Base-by-base conservation (phyloP, 164 flowering plant genomes). In the Nymphaea thermarum region DNA sequence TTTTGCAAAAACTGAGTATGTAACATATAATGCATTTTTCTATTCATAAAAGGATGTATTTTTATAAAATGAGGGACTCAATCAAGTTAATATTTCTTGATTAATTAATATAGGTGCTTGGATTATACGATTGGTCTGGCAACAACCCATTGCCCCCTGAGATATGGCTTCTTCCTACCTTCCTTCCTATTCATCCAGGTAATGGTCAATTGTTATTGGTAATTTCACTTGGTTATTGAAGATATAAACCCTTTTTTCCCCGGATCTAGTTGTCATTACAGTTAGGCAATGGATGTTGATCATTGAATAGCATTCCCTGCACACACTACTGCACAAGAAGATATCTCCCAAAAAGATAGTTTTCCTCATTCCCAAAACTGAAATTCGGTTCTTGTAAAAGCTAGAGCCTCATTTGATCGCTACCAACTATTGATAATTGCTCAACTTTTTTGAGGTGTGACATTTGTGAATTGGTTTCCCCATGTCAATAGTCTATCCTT, bases 141-240 rank as follows among this genome's bases (percentile, higher is more conserved):
- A 73, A 78, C 82, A 87, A 87, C 62, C 92, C 92, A 3, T 16
- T 84, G 74, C 92, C 86, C 65, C 93, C 90, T 5, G 89, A 86
- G 67, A 71, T 85, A 51, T 86, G 85, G 88, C 72, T 85, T 18
- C 84, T 84, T 10, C 87, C 86, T 7, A 55, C 74, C 25, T 5
- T 70, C 11, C 68, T 75, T 15, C 87, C 87, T 14, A 16, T 87
- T 17, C 87, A 85, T 75, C 89, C 89, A 75, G 87, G 88, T 86
- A 43, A 59, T 8, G 10, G 10, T 55, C 60, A 8, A 55, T 16
- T 55, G 10, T 55, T 25, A 25, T 10, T 8, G 10, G 16, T 16
- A 55, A 55, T 16, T 55, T 55, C 60, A 8, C 1, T 55, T 55
- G 60, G 10, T 55, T 55, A 8, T 55, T 8, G 10, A 2, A 55